phyloP scores from a whole-genome alignment of 1,284 basidiomycete species.

The Athelia sp. region DNA sequence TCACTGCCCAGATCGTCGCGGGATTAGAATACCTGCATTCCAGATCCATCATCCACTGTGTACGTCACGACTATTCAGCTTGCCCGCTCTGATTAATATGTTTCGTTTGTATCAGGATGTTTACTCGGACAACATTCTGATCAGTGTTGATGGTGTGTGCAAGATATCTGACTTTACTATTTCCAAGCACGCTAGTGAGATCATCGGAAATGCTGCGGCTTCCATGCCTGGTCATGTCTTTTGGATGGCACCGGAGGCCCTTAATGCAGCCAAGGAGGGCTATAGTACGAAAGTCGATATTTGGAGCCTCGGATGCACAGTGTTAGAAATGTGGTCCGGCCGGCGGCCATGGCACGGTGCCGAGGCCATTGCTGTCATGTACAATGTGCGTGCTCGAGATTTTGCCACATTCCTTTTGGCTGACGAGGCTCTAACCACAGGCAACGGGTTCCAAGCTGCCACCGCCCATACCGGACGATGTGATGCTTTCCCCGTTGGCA shows the following conservation, averaged over 20 bases:
- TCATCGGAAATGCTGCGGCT: too few species aligned
- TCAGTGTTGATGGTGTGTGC: constrained; percentile 66
- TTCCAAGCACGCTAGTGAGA: too few species aligned
- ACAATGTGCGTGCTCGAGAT: background rate
- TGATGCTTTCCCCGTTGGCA: constrained; percentile 70
- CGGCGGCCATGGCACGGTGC: constrained; percentile 66
- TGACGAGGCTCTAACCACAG: too few species aligned
- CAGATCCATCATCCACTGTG: constrained; percentile 68
- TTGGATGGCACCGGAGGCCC: too few species aligned
- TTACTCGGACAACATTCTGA: constrained; percentile 78
- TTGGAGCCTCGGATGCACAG: constrained; percentile 73
- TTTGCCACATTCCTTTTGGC: too few species aligned
- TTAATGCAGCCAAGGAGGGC: too few species aligned
- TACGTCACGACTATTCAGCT: constrained; percentile 20
- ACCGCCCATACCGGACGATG: constrained; percentile 86
- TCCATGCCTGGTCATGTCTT: too few species aligned
- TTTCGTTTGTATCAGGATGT: constrained; percentile 43
- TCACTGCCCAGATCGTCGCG: constrained; percentile 67
- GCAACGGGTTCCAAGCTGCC: constrained; percentile 76
- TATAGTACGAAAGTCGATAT: too few species aligned
- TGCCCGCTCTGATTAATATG: background rate
- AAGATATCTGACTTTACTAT: constrained; percentile 84
- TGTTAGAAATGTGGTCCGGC: constrained; percentile 79
- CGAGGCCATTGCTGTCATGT: constrained; percentile 64
- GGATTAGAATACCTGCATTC: constrained; percentile 76